Evolutionary conservation across 1,284 basidiomycete species (phyloP).

Genomic region (Porogramme epimiltina): DNA sequence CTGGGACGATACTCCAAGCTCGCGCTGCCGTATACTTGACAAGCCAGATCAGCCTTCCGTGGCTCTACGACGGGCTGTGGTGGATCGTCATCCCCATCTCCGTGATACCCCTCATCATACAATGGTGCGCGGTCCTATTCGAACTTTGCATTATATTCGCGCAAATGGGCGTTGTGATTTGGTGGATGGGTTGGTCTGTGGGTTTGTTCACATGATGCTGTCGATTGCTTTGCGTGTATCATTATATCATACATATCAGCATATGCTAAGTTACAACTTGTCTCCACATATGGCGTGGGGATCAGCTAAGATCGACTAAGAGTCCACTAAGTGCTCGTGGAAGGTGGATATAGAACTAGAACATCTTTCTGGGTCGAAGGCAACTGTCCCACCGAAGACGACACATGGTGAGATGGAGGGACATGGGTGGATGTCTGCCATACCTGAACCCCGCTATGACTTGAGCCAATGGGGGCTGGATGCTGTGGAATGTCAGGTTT

Average conservation of each 20-base stretch:
- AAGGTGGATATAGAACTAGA: too few species aligned
- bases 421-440: too few species aligned
- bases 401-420: too few species aligned
- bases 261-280: conserved; percentile 14
- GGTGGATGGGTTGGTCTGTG: conserved; percentile 74
- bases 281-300: too few species aligned
- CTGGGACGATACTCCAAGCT: conserved; percentile 51
- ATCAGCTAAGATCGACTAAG: too few species aligned
- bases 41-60: conserved; percentile 49
- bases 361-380: too few species aligned
- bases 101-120: conserved; percentile 56
- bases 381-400: too few species aligned
- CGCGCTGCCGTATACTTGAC: conserved; percentile 55
- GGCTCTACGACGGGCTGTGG: conserved; percentile 59
- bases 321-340: too few species aligned
- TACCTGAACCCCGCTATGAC: too few species aligned
- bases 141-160: conserved; percentile 56
- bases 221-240: conserved; percentile 23
- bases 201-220: conserved; percentile 44
- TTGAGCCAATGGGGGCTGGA: too few species aligned
- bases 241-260: conserved; percentile 15
- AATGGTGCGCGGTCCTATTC: conserved; percentile 61
- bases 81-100: conserved; percentile 64
- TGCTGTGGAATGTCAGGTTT: too few species aligned
- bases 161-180: conserved; percentile 56